phyloP scores from a whole-genome alignment of 345 rosid species.

The Pistacia integerrima region DNA sequence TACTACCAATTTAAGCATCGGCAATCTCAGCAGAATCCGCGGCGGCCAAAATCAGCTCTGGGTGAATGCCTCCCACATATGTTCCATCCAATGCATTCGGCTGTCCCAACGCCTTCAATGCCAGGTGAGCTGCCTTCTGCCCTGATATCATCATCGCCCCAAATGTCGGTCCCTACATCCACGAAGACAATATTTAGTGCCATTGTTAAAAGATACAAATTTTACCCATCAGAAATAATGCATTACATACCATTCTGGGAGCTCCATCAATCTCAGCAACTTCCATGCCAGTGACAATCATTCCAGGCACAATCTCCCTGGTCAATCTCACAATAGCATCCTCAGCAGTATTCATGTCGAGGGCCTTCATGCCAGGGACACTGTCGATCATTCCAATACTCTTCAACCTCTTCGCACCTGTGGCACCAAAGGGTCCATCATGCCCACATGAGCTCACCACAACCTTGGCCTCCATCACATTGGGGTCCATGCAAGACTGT shows the following conservation, averaged over 20 bases:
- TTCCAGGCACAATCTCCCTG: conserved; percentile 86
- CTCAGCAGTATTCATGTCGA: conserved; percentile 90
- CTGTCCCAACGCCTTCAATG: conserved; percentile 64
- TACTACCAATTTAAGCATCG: conserved; percentile 43
- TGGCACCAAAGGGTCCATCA: conserved; percentile 93
- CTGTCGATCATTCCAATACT: conserved; percentile 80
- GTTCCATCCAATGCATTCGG: conserved; percentile 75
- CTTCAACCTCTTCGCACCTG: conserved; percentile 88
- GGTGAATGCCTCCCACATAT: conserved; percentile 38
- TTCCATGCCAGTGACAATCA: conserved; percentile 96
- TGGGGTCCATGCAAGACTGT: conserved; percentile 96
- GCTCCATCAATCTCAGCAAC: conserved; percentile 96
- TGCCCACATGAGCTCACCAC: conserved; percentile 97
- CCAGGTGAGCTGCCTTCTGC: conserved; percentile 92
- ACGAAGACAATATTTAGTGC: background rate
- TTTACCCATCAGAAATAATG: background rate
- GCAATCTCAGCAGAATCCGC: conserved; percentile 59
- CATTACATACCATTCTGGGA: conserved; percentile 68
- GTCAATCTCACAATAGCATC: conserved; percentile 89
- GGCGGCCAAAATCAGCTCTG: conserved; percentile 72
- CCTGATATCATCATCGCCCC: conserved; percentile 99
- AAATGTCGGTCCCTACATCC: conserved; percentile 83
- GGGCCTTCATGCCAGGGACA: conserved; percentile 89
- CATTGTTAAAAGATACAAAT: background rate
- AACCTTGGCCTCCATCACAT: conserved; percentile 97